phyloP scores from a whole-genome alignment of 148 eudicot species.

The Rhododendron simsii region DNA sequence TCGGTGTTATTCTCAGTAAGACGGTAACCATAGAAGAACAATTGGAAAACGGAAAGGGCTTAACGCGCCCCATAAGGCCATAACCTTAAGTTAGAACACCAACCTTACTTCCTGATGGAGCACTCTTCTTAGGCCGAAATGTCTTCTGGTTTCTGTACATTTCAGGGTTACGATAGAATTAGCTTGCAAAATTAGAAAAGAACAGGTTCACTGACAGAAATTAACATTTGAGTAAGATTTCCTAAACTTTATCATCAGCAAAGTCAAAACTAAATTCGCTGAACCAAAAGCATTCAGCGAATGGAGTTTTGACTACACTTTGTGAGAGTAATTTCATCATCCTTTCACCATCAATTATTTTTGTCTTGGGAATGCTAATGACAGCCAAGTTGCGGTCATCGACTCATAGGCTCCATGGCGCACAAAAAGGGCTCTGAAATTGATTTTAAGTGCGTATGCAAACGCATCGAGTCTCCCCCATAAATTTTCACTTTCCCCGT shows the following conservation, averaged over 20 bases:
- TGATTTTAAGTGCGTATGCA: too few relatives aligned
- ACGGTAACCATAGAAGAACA: background rate
- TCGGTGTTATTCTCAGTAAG: background rate
- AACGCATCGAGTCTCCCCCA: too few relatives aligned
- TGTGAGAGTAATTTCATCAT: background rate
- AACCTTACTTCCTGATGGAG: conserved; percentile 79
- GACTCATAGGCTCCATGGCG: too few relatives aligned
- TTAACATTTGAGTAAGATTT: too few relatives aligned
- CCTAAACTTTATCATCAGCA: too few relatives aligned
- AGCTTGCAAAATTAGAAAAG: background rate
- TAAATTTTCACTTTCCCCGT: too few relatives aligned
- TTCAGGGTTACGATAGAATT: conserved; percentile 7
- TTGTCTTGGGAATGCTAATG: too few relatives aligned
- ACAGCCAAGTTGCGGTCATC: too few relatives aligned
- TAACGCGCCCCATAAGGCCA: background rate
- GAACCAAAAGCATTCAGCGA: background rate
- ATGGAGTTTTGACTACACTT: background rate
- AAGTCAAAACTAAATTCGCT: too few relatives aligned
- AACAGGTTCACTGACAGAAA: background rate
- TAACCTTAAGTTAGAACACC: conserved; percentile 3
- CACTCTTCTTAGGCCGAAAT: conserved; percentile 75
- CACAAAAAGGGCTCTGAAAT: too few relatives aligned
- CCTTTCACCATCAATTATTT: background rate
- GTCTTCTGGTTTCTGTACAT: conserved; percentile 70
- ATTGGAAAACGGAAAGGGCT: background rate